A percentile compares a stretch with the other conserved stretches of the same genome.
Conservation (phyloP, 2,329 filamentous ascomycete genomes). For the Fusarium sacchari region DNA sequence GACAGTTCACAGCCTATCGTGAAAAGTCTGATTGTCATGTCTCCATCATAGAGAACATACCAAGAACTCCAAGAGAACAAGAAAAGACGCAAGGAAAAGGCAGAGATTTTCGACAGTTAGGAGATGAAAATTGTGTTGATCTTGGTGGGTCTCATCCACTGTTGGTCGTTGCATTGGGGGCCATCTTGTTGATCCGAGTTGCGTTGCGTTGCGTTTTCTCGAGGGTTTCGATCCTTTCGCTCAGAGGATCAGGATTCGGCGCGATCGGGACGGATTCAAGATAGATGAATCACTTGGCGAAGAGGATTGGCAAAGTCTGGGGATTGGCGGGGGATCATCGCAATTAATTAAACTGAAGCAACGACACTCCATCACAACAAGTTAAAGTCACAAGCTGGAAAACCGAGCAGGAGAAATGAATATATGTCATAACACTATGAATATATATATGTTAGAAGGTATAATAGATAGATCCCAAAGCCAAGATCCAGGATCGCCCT, state of each 20-base stretch:
- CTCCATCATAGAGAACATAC: conserved; percentile 21
- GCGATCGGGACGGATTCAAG: background rate
- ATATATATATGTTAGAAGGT: conserved; percentile 30
- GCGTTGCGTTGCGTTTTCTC: background rate
- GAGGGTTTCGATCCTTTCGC: background rate
- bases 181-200: background rate
- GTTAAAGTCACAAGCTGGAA: background rate
- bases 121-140: background rate
- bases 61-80: background rate
- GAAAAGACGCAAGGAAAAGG: conserved; percentile 23
- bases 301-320: background rate
- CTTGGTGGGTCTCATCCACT: background rate
- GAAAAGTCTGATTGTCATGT: conserved; percentile 4
- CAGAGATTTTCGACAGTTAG: conserved; percentile 15
- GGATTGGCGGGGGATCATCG: background rate
- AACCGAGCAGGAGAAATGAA: conserved; percentile 23
- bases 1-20: conserved; percentile 35
- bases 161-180: background rate
- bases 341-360: background rate
- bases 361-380: too few relatives aligned
- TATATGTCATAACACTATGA: conserved; percentile 41
- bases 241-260: background rate
- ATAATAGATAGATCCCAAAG: conserved; percentile 35
- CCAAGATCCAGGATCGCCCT: conserved; percentile 29
- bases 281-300: conserved; percentile 3